Evolutionary conservation across 441 rosid species (phyloP), one percentile per base, ranked within the genome.

Genomic region (Capsella rubella): DNA sequence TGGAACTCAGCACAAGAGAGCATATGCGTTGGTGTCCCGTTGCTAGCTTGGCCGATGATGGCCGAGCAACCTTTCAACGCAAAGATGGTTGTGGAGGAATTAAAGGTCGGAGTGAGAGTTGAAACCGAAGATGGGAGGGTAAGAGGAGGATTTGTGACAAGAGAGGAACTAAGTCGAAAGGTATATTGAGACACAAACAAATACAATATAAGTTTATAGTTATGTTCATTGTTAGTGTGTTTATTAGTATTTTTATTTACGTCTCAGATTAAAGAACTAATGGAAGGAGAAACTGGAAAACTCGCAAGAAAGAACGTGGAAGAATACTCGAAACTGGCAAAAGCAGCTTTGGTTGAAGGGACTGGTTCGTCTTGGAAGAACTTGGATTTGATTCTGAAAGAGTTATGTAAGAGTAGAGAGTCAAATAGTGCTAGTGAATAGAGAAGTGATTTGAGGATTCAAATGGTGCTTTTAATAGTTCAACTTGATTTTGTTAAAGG

Each of bases 1-100:
- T 89, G 95, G 98, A 93, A 90, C 64, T 90, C 97, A 5, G 79
- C 81, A 1, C 49, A 84, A 61, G 98, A 89, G 78, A 88, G 91
- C 71, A 73, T 90, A 49, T 81, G 91, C 14, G 87, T 84, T 0
- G 92, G 88, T 6, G 89, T 88, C 18, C 93, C 97, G 0, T 71
- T 90, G 13, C 78, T 90, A 1, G 95, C 87, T 10, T 90, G 95
- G 97, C 95, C 95, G 0, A 75, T 87, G 91, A 77, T 83, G 86
- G 98, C 92, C 0, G 94, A 93, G 16, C 97, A 90, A 71, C 89
- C 85, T 0, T 31, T 87, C 59, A 93, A 89, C 51, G 86, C 90
- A 0, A 86, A 79, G 72, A 71, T 90, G 86, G 65, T 90, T 40
- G 87, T n/a, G 50, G 98, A 93, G 64, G 92, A 90, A 83, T 12